Percentiles rank a stretch among this genome's conserved stretches.
Evolutionary conservation across 768 basidiomycete species (phyloP).

Genomic region (Vararia minispora): DNA sequence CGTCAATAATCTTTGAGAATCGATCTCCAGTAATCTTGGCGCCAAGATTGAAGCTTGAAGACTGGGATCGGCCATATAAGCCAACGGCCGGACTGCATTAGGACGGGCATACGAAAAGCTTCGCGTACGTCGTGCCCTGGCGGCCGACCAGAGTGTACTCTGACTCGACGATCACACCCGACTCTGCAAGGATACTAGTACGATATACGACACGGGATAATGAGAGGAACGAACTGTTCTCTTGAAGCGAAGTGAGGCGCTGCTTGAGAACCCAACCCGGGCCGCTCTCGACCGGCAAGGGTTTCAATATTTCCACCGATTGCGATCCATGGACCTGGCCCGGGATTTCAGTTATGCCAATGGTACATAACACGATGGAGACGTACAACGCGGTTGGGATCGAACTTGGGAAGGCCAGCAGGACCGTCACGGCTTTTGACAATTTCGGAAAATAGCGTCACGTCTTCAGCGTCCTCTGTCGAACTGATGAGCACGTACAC

Average conservation of each 20-base stretch:
- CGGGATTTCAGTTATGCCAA: not conserved
- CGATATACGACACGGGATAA: not conserved
- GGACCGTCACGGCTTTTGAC: slow-evolving; percentile 26
- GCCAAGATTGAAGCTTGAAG: slow-evolving; percentile 32
- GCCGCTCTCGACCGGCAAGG: slow-evolving; percentile 67
- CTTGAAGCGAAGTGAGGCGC: slow-evolving; percentile 57
- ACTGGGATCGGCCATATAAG: slow-evolving; percentile 14
- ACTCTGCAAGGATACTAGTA: slow-evolving; percentile 32
- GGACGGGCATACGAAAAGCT: slow-evolving; percentile 26
- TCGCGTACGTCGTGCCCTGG: slow-evolving; percentile 33
- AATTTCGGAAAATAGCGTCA: slow-evolving; percentile 54
- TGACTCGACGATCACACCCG: slow-evolving; percentile 58
- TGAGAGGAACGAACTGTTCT: slow-evolving; percentile 55
- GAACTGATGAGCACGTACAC: not conserved
- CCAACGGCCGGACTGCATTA: not conserved
- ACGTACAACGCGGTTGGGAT: slow-evolving; percentile 60
- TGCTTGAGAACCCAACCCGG: slow-evolving; percentile 67
- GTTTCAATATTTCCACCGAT: slow-evolving; percentile 67
- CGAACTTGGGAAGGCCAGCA: slow-evolving; percentile 60
- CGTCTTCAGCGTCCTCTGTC: slow-evolving; percentile 47
- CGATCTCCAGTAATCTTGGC: slow-evolving; percentile 26
- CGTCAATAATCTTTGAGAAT: slow-evolving; percentile 29
- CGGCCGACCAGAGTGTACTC: slow-evolving; percentile 58
- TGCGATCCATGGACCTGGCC: slow-evolving; percentile 68
- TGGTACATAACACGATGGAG: not conserved